Evolutionary conservation across 495 filamentous ascomycete genomes (phyloP), one percentile per base, ranked within the genome.

Genomic region (Aspergillus homomorphus): DNA sequence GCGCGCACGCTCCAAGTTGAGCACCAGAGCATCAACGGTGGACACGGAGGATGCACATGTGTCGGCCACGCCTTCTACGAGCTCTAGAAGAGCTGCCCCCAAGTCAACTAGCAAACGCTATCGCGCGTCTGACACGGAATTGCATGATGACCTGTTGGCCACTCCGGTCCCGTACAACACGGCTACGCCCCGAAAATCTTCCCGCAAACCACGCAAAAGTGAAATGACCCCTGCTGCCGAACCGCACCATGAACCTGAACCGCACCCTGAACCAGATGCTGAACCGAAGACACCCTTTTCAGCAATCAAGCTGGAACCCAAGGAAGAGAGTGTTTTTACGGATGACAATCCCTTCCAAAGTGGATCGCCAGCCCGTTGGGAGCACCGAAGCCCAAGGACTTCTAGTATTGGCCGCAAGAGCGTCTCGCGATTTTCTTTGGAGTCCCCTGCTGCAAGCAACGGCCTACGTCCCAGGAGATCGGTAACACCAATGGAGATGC

Each of bases 321-420:
- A 57, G 20, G 70, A 74, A 14, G 80, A 82, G 20, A 84, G 79
- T 64, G 81, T 89, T 58, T 96, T 98, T 72, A 88, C 86, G 30
- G 77, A 83, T 64, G 92, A 98, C 49, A 98, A 98, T 65, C 93
- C 94, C 0, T 98, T 98, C 65, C 94, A 98, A 69, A 94, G 90
- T 66, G 92, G 91, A 15, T 83, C 86, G 7, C 83, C 84, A 1
- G 71, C 72, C 26, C 62, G 67, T n/a, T 71, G 68, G 48, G 69
- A 67, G 19, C 69, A 62, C 26, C 61, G 61, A 26, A 69, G 19
- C 59, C 38, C 49, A 22, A 58, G 72, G 57, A 63, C 64, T 52
- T 62, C 59, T 54, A 81, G 70, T 54, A 15, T 28, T 24, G 48
- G 28, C 56, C 69, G 79, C 9, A 82, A 78, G 66, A 85, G 79